Evolutionary conservation across 1,284 basidiomycete species (phyloP).

Genomic region (Thecaphora thlaspeos): DNA sequence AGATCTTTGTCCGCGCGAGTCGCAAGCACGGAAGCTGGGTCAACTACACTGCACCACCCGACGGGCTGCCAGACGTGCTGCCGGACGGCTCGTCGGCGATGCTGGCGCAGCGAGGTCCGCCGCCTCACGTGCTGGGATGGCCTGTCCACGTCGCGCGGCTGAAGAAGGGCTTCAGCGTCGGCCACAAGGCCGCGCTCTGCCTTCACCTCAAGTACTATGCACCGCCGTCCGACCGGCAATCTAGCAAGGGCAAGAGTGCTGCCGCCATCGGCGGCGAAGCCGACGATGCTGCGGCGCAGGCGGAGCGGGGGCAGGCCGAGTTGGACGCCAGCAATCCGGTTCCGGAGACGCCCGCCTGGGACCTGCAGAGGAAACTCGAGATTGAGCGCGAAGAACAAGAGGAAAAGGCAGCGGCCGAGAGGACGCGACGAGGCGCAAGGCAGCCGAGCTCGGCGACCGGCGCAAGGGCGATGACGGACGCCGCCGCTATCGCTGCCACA

Average conservation of each 20-base stretch:
- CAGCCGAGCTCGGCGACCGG: neutral
- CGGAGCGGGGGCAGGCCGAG: neutral
- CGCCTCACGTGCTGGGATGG: slow-evolving; percentile 49
- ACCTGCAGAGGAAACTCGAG: slow-evolving; percentile 22
- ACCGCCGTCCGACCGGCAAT: slow-evolving; percentile 10
- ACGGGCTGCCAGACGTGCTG: neutral
- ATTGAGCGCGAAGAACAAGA: slow-evolving; percentile 19
- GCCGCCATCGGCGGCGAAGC: slow-evolving; percentile 1
- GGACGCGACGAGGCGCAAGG: slow-evolving; percentile 1
- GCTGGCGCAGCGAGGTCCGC: slow-evolving; percentile 34
- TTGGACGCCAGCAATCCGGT: neutral
- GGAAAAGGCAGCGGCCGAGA: slow-evolving; percentile 7
- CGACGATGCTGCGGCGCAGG: slow-evolving; percentile 6
- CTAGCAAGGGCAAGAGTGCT: slow-evolving; percentile 9
- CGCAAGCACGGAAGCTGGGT: slow-evolving; percentile 52
- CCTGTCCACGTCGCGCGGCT: slow-evolving; percentile 44
- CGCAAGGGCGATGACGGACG: neutral
- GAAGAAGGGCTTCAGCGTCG: slow-evolving; percentile 32
- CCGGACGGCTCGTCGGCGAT: slow-evolving; percentile 1
- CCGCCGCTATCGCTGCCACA: neutral
- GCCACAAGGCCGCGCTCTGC: slow-evolving; percentile 25
- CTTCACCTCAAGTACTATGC: slow-evolving; percentile 39
- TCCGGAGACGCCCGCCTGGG: slow-evolving; percentile 31
- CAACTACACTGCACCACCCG: slow-evolving; percentile 9
- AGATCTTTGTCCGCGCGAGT: slow-evolving; percentile 48